Evolutionary conservation across 2,329 filamentous ascomycete species (phyloP).

Genomic region (Xylariaceae sp.): DNA sequence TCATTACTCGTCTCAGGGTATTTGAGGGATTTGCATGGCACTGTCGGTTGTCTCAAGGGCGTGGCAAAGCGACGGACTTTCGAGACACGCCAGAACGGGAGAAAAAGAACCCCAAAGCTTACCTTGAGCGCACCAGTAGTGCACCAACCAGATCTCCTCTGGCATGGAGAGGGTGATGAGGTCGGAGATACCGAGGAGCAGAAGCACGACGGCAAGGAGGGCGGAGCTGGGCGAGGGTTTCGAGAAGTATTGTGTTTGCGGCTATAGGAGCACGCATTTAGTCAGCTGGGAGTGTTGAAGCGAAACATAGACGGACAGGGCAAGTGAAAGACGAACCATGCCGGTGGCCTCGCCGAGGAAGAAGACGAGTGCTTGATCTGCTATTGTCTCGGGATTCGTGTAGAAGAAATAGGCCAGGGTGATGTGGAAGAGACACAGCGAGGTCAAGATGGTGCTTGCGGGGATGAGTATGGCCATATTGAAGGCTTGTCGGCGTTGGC

Average conservation of each 20-base stretch:
- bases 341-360: conserved; percentile 81
- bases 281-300: background rate
- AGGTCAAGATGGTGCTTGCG: conserved; percentile 75
- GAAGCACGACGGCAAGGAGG: conserved; percentile 67
- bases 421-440: conserved; percentile 79
- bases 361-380: conserved; percentile 77
- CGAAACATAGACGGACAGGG: background rate
- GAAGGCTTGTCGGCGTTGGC: background rate
- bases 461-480: conserved; percentile 74
- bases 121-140: conserved; percentile 67
- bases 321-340: conserved; percentile 53
- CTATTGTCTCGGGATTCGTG: conserved; percentile 66
- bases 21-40: too few relatives aligned
- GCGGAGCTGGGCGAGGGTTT: conserved; percentile 68
- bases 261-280: conserved; percentile 40
- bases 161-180: conserved; percentile 64
- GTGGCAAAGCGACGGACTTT: too few relatives aligned
- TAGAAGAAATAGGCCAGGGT: conserved; percentile 82
- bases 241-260: conserved; percentile 65
- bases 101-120: too few relatives aligned
- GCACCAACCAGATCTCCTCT: conserved; percentile 61
- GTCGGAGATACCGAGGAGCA: conserved; percentile 59
- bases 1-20: too few relatives aligned
- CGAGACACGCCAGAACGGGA: too few relatives aligned
- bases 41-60: too few relatives aligned